phyloP scores from a whole-genome alignment of 2,329 filamentous ascomycete genomes.

The Sarocladium kiliense region DNA sequence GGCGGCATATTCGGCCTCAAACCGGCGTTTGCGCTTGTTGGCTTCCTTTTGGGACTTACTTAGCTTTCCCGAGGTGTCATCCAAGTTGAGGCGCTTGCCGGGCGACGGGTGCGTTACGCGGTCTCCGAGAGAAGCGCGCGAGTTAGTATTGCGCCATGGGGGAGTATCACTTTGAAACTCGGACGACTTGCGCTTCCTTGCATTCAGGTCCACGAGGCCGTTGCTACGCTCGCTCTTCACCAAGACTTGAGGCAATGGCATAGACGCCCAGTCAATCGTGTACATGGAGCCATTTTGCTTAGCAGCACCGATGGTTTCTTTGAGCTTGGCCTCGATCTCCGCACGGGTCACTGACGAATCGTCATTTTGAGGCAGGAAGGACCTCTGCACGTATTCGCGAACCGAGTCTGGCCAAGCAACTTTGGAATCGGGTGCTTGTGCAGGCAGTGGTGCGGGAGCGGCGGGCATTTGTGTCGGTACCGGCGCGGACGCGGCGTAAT shows the following conservation, averaged over 20 bases:
- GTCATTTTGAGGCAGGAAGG: slow-evolving; percentile 71
- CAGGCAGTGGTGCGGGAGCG: slow-evolving; percentile 20
- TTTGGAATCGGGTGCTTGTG: slow-evolving; percentile 47
- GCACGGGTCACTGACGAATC: slow-evolving; percentile 54
- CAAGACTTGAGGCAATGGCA: slow-evolving; percentile 81
- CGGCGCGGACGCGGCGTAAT: slow-evolving; percentile 21
- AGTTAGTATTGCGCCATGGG: slow-evolving; percentile 73
- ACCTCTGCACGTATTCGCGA: slow-evolving; percentile 81
- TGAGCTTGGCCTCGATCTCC: slow-evolving; percentile 82
- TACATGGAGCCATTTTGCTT: slow-evolving; percentile 69
- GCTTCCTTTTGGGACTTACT: slow-evolving; percentile 93
- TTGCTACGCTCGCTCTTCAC: slow-evolving; percentile 65
- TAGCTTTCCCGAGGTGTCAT: slow-evolving; percentile 45
- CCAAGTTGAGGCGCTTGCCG: slow-evolving; percentile 36
- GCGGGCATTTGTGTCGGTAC: slow-evolving; percentile 12
- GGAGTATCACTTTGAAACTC: slow-evolving; percentile 52
- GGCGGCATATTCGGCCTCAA: slow-evolving; percentile 62
- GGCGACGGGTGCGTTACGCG: slow-evolving; percentile 61
- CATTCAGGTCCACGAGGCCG: slow-evolving; percentile 21
- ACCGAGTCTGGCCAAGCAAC: slow-evolving; percentile 80
- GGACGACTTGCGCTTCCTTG: slow-evolving; percentile 80
- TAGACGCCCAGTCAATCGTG: slow-evolving; percentile 72
- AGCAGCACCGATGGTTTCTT: slow-evolving; percentile 76
- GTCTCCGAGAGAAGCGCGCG: slow-evolving; percentile 57
- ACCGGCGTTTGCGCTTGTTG: slow-evolving; percentile 86